phyloP scores from a whole-genome alignment of 2,329 filamentous ascomycete genomes.

The Phaeophleospora eucalypticola region DNA sequence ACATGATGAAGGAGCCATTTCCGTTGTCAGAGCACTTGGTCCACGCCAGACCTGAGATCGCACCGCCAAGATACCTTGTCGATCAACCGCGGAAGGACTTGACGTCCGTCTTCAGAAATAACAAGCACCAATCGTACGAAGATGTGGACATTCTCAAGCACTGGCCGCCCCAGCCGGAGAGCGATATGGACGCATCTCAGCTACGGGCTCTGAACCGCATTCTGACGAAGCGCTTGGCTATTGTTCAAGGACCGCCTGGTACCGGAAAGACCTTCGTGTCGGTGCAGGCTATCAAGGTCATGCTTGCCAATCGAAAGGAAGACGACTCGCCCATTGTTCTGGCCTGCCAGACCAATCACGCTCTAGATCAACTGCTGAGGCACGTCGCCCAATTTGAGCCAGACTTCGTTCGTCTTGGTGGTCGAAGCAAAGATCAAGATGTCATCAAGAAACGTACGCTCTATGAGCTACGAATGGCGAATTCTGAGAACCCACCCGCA shows the following conservation, averaged over 20 bases:
- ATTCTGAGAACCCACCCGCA: slow-evolving; percentile 32
- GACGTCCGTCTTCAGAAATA: slow-evolving; percentile 26
- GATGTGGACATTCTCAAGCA: slow-evolving; percentile 52
- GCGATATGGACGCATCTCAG: slow-evolving; percentile 66
- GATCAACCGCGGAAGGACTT: slow-evolving; percentile 50
- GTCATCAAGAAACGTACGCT: slow-evolving; percentile 63
- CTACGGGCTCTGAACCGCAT: slow-evolving; percentile 64
- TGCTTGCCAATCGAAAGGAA: slow-evolving; percentile 56
- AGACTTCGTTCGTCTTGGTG: slow-evolving; percentile 64
- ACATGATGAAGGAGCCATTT: slow-evolving; percentile 55
- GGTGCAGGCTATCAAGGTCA: slow-evolving; percentile 62
- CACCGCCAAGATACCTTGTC: slow-evolving; percentile 51
- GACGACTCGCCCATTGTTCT: slow-evolving; percentile 68
- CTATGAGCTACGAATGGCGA: slow-evolving; percentile 53
- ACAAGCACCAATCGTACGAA: slow-evolving; percentile 36
- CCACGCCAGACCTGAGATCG: slow-evolving; percentile 42
- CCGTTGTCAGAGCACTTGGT: slow-evolving; percentile 61
- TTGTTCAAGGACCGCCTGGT: slow-evolving; percentile 75
- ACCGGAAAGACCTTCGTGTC: slow-evolving; percentile 81
- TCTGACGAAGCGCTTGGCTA: slow-evolving; percentile 65
- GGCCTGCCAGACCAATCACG: slow-evolving; percentile 86
- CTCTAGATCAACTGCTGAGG: slow-evolving; percentile 73
- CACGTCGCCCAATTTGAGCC: slow-evolving; percentile 60
- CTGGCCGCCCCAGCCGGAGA: slow-evolving; percentile 49
- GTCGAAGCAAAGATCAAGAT: slow-evolving; percentile 61